A percentile compares a stretch with the other conserved stretches of the same genome.
phyloP scores from a whole-genome alignment of 2,329 filamentous ascomycete genomes.

The Anthostomella pinea region DNA sequence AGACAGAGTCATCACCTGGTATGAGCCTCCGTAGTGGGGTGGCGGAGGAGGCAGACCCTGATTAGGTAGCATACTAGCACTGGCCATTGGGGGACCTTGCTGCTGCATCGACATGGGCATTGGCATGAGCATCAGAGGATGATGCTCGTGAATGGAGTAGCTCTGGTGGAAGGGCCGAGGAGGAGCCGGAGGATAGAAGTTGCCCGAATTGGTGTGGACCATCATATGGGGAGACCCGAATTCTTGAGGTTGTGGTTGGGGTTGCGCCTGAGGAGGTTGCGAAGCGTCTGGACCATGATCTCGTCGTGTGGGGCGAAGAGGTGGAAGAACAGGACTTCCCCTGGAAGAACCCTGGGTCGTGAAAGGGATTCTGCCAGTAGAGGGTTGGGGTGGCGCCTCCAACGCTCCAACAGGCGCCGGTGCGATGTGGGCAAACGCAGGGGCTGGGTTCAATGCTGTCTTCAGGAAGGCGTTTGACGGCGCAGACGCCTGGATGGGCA shows the following conservation, averaged over 20 bases:
- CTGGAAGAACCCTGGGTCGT: slow-evolving; percentile 26
- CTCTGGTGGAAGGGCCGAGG: slow-evolving; percentile 35
- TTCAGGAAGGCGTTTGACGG: slow-evolving; percentile 34
- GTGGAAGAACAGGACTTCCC: slow-evolving; percentile 36
- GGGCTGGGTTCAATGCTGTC: slow-evolving; percentile 35
- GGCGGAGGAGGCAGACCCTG: slow-evolving; percentile 17
- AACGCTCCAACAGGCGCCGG: slow-evolving; percentile 24
- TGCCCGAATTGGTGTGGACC: slow-evolving; percentile 34
- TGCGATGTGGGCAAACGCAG: slow-evolving; percentile 28
- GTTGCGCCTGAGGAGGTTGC: slow-evolving; percentile 17
- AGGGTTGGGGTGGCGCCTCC: slow-evolving; percentile 16
- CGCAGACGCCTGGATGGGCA: slow-evolving; percentile 15
- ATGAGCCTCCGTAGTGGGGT: slow-evolving; percentile 16
- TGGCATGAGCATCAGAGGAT: slow-evolving; percentile 23
- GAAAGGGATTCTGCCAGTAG: slow-evolving; percentile 33
- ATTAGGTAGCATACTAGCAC: slow-evolving; percentile 18
- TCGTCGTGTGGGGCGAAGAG: slow-evolving; percentile 32
- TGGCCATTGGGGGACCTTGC: slow-evolving; percentile 17
- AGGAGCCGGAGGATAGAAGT: slow-evolving; percentile 34
- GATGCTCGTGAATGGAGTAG: slow-evolving; percentile 32
- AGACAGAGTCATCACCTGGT: slow-evolving; percentile 25
- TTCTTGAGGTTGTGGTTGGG: slow-evolving; percentile 23
- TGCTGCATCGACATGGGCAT: slow-evolving; percentile 13
- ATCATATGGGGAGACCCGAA: slow-evolving; percentile 27
- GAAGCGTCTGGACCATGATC: slow-evolving; percentile 22